Evolutionary conservation across 2,329 filamentous ascomycete species (phyloP), one percentile per base, ranked within the genome.

Genomic region (Tricladium varicosporioides): DNA sequence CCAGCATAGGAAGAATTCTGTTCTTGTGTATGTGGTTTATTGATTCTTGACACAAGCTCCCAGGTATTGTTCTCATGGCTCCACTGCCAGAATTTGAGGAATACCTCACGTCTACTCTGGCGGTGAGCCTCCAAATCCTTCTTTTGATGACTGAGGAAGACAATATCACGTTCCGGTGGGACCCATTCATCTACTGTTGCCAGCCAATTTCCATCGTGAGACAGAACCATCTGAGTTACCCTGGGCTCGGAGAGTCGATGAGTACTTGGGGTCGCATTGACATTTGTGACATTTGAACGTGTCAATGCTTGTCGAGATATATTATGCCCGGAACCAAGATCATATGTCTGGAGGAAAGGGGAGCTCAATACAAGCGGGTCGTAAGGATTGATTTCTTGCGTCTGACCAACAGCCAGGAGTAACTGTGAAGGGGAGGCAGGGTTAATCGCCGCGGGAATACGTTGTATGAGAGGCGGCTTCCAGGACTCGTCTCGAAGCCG

Each of bases 161-260:
- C 80, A 13, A 89, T 73, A 68, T 97, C 92, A 58, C 82, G 77
- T 11, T 76, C 74, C 9, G 89, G 84, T 1, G 92, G 92, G 51
- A 82, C 80, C 94, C 94, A 99, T 67, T 92, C 89, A 70, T 99
- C 94, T 1, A 96, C 83, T 1, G 91, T 97, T 4, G 89, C 92
- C 56, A 99, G 81, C 92, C 93, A 97, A 63, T 85, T 81, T 15
- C 93, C 93, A 68, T 97, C 88, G 50, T 81, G 77, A 45, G 89
- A 93, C 64, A 94, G 84, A 45, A 86, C 82, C 51, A 97, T 76
- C 55, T 88, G 83, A 5, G 83, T 87, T 48, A 96, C 82, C 60
- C 88, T 83, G 0, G 94, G 93, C 64, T 96, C 89, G 13, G 84
- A 80, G 50, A 97, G 84, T 4, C 82, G 80, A 51, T 83, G 80